Base-by-base conservation (phyloP, 1,139 yeast species). In the Diutina scorzettiae region DNA sequence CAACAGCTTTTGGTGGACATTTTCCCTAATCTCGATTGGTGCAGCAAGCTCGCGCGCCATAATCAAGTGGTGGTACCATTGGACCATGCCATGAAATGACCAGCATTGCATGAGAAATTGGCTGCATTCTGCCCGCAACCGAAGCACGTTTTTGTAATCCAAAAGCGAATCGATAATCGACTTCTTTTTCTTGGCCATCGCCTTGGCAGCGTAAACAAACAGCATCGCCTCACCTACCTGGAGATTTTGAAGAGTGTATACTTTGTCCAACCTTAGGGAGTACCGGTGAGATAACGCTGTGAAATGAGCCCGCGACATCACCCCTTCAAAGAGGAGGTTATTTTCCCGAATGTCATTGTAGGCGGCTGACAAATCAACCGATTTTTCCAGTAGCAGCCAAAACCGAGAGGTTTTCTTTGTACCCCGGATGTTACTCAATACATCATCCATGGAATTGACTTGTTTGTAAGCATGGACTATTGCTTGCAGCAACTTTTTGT, bases 21-120 rank as follows among this genome's bases (percentile, higher is more conserved):
- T 46, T n/a, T 42, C 45, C 42, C 70, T 55, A 6, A 45, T 43
- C 33, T 66, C 73, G 24, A 66, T 47, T 3, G 69, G 65, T 21
- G 47, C 29, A 36, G 68, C 56, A 45, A 70, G 55, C 48, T 66
- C 72, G 21, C 56, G 55, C 2, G 67, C 73, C 16, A 59, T 59
- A 8, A 47, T 47, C 21, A 69, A 51, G 44, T 57, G 56, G 24
- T 69, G 54, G 50, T 51, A 65, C 73, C 74, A 69, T 41, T 58
- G 58, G 11, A 62, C 53, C 64, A 66, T 59, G 3, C 62, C 63
- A 42, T 59, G 55, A 48, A 69, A 65, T 14, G 72, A 66, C 67
- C 73, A 66, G 45, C 63, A 63, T 45, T 66, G 72, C 4, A 70
- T 49, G 27, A 69, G 53, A 6, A 66, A 42, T 51, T 70, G 75